Percentiles rank a stretch among this genome's conserved stretches.
Evolutionary conservation across 257 asterid species (phyloP).

Genomic region (Penstemon davidsonii): DNA sequence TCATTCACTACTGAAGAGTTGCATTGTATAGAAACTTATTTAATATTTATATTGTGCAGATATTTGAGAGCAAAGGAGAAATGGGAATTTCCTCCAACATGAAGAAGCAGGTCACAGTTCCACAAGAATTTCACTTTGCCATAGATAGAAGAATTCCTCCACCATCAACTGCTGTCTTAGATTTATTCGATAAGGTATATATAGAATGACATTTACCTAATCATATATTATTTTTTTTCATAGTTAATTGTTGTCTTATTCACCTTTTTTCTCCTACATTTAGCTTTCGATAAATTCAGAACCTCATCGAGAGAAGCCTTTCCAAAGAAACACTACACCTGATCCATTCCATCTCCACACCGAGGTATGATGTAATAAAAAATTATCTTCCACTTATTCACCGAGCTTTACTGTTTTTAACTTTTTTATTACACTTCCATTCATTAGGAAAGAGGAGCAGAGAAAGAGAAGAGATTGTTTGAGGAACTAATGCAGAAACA

Average conservation of each 20-base stretch:
- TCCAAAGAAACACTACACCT: conserved; percentile 62
- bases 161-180: conserved; percentile 59
- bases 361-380: conserved; percentile 43
- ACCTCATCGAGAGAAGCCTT: conserved; percentile 57
- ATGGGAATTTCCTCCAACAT: conserved; percentile 73
- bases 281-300: conserved; percentile 85
- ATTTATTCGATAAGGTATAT: conserved; percentile 75
- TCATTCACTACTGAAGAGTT: not conserved
- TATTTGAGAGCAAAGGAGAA: conserved; percentile 91
- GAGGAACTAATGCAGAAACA: conserved; percentile 70
- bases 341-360: conserved; percentile 92
- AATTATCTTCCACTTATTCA: not conserved
- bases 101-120: conserved; percentile 78
- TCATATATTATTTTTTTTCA: not conserved
- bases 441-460: conserved; percentile 83
- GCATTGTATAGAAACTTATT: not conserved
- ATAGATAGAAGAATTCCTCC: conserved; percentile 81
- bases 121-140: conserved; percentile 87
- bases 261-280: conserved; percentile 8
- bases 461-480: conserved; percentile 63
- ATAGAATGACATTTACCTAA: not conserved
- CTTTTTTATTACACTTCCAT: not conserved
- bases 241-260: not conserved
- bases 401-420: not conserved
- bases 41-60: conserved; percentile 40